These are phyloP conservation scores for Rhodofomes roseus DNA, from an alignment of 1,284 basidiomycete species.

Conservation along the genomic window DNA sequence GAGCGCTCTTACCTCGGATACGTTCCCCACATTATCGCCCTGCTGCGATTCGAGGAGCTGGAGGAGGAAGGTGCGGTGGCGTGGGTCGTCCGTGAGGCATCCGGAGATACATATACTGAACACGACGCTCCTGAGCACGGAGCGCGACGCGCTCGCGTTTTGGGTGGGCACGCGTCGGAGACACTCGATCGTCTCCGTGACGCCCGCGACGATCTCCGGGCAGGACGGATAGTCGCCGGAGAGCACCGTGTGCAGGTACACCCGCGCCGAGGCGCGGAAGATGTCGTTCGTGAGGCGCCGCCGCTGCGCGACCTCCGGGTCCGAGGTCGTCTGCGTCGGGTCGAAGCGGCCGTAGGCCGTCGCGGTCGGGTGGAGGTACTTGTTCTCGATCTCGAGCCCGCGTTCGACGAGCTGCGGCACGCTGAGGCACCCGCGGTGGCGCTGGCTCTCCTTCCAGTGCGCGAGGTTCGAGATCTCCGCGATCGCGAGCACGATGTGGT, in stretches of 20 bases:
- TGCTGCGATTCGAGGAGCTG: constrained; percentile 47
- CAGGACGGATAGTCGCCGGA: constrained; percentile 64
- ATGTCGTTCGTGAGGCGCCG: constrained; percentile 61
- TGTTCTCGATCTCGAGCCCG: constrained; percentile 49
- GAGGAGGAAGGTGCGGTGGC: constrained; percentile 43
- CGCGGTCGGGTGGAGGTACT: constrained; percentile 26
- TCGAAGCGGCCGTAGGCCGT: constrained; percentile 16
- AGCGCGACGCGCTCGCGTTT: constrained; percentile 38
- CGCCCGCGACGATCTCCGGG: constrained; percentile 52
- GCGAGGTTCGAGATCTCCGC: constrained; percentile 69
- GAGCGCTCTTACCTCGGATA: constrained; percentile 48
- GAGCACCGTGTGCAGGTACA: constrained; percentile 71
- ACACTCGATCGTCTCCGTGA: constrained; percentile 50
- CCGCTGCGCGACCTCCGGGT: constrained; percentile 33
- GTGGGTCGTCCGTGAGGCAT: constrained; percentile 52
- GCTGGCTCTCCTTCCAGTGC: constrained; percentile 54
- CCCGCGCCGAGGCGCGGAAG: constrained; percentile 67
- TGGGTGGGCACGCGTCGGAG: constrained; percentile 42
- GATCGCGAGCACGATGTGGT: constrained; percentile 70
- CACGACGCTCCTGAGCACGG: constrained; percentile 72
- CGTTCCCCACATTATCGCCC: constrained; percentile 57
- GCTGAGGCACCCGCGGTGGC: constrained; percentile 42
- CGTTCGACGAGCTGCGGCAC: constrained; percentile 53
- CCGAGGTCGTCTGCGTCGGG: constrained; percentile 6
- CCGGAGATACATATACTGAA: constrained; percentile 74